phyloP scores from a whole-genome alignment of 345 rosid species.

The Excoecaria agallocha region DNA sequence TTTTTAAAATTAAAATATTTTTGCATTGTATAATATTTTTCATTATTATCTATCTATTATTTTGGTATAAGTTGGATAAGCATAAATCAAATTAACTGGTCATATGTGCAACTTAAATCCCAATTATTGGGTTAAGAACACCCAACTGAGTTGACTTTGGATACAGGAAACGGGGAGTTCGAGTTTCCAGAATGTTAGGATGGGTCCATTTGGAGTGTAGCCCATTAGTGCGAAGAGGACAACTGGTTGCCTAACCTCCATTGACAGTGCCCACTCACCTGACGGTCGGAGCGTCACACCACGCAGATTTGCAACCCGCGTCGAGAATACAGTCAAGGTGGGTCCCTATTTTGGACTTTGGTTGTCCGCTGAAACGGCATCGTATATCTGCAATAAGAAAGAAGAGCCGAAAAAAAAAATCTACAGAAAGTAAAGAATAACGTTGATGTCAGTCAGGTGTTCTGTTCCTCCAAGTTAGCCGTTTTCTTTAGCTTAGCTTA shows the following conservation, averaged over 20 bases:
- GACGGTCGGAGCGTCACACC: constrained; percentile 24
- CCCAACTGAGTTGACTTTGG: no score
- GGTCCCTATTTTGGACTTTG: constrained; percentile 4
- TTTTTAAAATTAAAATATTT: no score
- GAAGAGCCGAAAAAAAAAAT: background rate
- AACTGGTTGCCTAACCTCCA: constrained; percentile 15
- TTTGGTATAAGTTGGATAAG: no score
- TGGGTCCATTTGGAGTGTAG: background rate
- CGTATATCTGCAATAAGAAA: constrained; percentile 11
- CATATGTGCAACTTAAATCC: no score
- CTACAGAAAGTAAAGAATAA: constrained; percentile 30
- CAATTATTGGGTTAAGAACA: no score
- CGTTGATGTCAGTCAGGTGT: constrained; percentile 36
- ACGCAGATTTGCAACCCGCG: constrained; percentile 22
- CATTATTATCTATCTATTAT: no score
- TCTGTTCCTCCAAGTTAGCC: constrained; percentile 32
- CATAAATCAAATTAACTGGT: no score
- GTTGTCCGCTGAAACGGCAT: constrained; percentile 14
- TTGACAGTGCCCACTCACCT: constrained; percentile 30
- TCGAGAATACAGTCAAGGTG: background rate
- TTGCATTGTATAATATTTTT: no score
- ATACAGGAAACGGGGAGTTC: no score
- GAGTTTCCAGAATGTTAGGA: background rate
- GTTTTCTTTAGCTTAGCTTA: constrained; percentile 42
- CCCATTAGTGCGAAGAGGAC: background rate